These are phyloP conservation scores for Cyanodermella asteris DNA, from an alignment of 2,329 filamentous ascomycete genomes.

Conservation along the genomic window DNA sequence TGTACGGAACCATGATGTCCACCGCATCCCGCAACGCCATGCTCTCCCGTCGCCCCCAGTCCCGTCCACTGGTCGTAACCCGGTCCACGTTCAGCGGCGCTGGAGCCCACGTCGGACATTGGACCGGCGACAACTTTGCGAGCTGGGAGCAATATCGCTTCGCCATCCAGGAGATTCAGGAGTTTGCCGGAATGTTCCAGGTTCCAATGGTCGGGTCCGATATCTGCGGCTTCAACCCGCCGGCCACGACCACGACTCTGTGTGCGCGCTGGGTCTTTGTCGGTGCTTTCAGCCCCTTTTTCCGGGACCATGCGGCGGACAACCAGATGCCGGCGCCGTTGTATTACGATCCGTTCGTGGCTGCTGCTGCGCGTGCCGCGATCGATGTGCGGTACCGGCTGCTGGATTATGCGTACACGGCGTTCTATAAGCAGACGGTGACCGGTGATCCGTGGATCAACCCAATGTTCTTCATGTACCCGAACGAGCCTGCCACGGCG, in stretches of 20 bases:
- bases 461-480: constrained; percentile 54
- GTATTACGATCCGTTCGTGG: constrained; percentile 44
- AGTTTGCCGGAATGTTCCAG: constrained; percentile 43
- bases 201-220: constrained; percentile 47
- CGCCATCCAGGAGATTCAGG: constrained; percentile 36
- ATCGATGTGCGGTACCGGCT: constrained; percentile 54
- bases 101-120: constrained; percentile 36
- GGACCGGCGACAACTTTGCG: constrained; percentile 40
- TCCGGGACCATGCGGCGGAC: constrained; percentile 46
- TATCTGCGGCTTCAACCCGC: constrained; percentile 56
- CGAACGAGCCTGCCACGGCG: constrained; percentile 30
- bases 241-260: constrained; percentile 42
- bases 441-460: constrained; percentile 44
- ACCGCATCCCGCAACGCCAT: constrained; percentile 41
- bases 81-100: constrained; percentile 56
- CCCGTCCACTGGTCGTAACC: constrained; percentile 51
- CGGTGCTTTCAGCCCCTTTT: constrained; percentile 55
- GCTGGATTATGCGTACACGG: constrained; percentile 64
- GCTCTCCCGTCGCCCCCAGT: constrained; percentile 37
- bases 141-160: constrained; percentile 37
- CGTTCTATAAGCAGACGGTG: constrained; percentile 35
- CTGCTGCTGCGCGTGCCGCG: constrained; percentile 41
- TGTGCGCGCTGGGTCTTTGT: constrained; percentile 57
- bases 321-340: constrained; percentile 42
- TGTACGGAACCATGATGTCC: constrained; percentile 62